Evolutionary conservation across 1,139 yeast species (phyloP), one percentile per base, ranked within the genome.

Genomic region (Suhomyces terraborum): DNA sequence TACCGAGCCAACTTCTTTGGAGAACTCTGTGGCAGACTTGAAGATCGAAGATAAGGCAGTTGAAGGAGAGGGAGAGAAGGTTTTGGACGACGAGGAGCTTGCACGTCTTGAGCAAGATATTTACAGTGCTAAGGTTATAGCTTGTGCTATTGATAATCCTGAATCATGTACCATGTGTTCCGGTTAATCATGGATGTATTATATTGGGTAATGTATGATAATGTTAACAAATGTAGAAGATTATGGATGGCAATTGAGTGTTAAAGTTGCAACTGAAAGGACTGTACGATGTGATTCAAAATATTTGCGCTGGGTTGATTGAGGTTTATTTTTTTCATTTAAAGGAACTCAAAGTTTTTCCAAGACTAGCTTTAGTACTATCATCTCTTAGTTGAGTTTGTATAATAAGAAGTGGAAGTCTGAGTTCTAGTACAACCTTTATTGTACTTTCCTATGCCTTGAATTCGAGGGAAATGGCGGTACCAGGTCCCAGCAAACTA

Each of bases 141-240:
- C 97, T 31, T 93, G 98, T 75, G 95, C 98, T 42, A 89, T 93
- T 64, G 82, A 86, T 64, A 93, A 93, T 72, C 97, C 97, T 46
- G 98, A 88, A 68, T 81, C 98, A 35, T 93, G 98, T 71, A 93
- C 93, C 62, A 93, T 93, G 98, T 93, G 98, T 75, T 91, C 98
- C 49, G 98, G 98, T 73, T 93, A 73, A 68, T 28, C 32, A 30
- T 32, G 41, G 35, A 13, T 34, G 38, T 37, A 37, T 25, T 36
- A 32, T 40, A 40, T 37, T 43, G 46, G 46, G 46, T 42, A 42
- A 42, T 42, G 33, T 26, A 37, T 31, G 37, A 13, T 38, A 26
- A 32, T 25, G 31, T 18, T 14, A 31, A 8, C 8, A 14, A 10
- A 6, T 12, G 36, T 21, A 16, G 23, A 9, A 6, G n/a, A n/a